Evolutionary conservation across 306 rosid genomes (phyloP), one percentile per base, ranked within the genome.

Genomic region (Citrullus mucosospermus): DNA sequence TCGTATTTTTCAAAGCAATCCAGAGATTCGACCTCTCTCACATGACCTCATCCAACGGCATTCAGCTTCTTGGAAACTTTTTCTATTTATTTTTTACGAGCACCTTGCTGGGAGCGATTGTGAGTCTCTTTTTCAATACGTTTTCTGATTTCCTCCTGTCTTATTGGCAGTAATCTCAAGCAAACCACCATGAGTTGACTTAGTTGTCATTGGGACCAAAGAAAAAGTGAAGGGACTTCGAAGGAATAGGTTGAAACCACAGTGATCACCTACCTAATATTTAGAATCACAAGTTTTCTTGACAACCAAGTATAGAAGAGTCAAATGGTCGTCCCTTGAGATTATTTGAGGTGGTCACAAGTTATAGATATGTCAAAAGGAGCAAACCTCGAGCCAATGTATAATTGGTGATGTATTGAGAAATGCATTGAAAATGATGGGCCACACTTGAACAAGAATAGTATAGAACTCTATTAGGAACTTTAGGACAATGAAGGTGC

Each of bases 1-100:
- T 90, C 66, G 91, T 87, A 36, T 89, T 90, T 75, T 90, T 90
- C 79, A 79, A 88, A 6, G 96, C 92, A 82, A 86, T 90, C 80
- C 88, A 87, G 85, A 86, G 36, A 78, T 83, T 87, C 63, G 92
- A 88, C 80, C 88, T 87, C 81, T 83, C 89, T 41, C 84, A 83
- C 78, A 68, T 84, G 79, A 87, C 88, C 78, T 75, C 90, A 57
- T 63, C 56, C 50, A 39, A 83, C 78, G 82, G 69, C 82, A 13
- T 80, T 63, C 82, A 85, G 68, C 82, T 88, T 18, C 6, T 82
- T 17, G 84, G 78, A 56, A 78, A 68, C 41, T 88, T 90, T 72
- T 48, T 83, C 10, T 79, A 80, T 82, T 83, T 87, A 36, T 90
- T 88, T 83, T 54, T 83, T 3, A 70, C 87, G 78, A 90, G 91